A percentile compares a stretch with the other conserved stretches of the same genome.
These are phyloP conservation scores for Alisma plantagoaquatica DNA, from an alignment of 106 monocot genomes.

Conservation along the genomic window DNA sequence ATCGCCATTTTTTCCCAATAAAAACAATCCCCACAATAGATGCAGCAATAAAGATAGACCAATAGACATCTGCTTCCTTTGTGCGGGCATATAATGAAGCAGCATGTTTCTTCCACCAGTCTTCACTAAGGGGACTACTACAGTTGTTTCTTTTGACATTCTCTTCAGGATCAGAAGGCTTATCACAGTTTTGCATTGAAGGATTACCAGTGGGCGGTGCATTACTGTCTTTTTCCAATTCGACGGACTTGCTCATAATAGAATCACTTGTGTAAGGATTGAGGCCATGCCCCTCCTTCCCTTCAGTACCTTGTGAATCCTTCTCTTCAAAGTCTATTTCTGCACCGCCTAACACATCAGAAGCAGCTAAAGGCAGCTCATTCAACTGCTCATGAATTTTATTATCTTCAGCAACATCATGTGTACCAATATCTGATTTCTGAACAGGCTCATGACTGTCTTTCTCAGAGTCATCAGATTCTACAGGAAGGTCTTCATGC, in stretches of 20 bases:
- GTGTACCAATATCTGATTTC: slow-evolving; percentile 15
- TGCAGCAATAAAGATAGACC: slow-evolving; percentile 80
- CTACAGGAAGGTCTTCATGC: slow-evolving; percentile 44
- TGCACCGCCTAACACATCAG: too few species aligned
- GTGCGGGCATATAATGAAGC: slow-evolving; percentile 61
- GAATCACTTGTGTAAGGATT: slow-evolving; percentile 17
- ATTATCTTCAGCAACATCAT: slow-evolving; percentile 21
- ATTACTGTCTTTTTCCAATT: slow-evolving; percentile 8
- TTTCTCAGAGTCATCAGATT: slow-evolving; percentile 16
- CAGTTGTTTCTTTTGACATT: slow-evolving; percentile 11
- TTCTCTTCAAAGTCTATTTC: slow-evolving; percentile 25
- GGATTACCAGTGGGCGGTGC: slow-evolving; percentile 11
- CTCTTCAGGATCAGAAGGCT: slow-evolving; percentile 12
- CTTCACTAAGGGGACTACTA: slow-evolving; percentile 27
- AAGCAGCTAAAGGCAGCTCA: slow-evolving; percentile 19
- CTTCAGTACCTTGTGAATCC: slow-evolving; percentile 14
- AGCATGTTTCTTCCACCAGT: slow-evolving; percentile 75
- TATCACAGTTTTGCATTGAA: slow-evolving; percentile 6
- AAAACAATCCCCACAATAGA: slow-evolving; percentile 73
- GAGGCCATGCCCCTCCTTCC: slow-evolving; percentile 19
- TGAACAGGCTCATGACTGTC: too few species aligned
- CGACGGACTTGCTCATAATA: slow-evolving; percentile 4
- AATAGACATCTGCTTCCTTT: slow-evolving; percentile 68
- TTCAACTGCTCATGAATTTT: slow-evolving; percentile 22
- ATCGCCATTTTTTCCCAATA: slow-evolving; percentile 63